phyloP scores from a whole-genome alignment of 192 early-diverging fungal species.

The Cetraspora pellucida region DNA sequence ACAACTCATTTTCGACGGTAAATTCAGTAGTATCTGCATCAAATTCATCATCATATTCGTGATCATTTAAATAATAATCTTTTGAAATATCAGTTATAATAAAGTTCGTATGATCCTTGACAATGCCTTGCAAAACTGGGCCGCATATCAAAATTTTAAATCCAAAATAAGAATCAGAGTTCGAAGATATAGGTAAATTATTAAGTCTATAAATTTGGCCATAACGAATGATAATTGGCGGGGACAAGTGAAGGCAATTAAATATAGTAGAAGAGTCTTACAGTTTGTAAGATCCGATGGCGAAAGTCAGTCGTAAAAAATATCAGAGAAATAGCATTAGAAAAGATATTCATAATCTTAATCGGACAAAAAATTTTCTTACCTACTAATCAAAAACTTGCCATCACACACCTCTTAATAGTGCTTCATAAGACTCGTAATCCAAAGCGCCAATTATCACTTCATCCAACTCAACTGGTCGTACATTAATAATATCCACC shows the following conservation, averaged over 20 bases:
- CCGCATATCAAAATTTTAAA: conserved; percentile 61
- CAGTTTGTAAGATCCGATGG: not conserved
- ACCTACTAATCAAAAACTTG: not conserved
- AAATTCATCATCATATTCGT: conserved; percentile 39
- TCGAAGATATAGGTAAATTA: conserved; percentile 27
- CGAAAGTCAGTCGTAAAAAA: not conserved
- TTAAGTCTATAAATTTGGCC: conserved; percentile 41
- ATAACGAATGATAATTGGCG: conserved; percentile 36
- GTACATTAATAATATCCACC: conserved; percentile 41
- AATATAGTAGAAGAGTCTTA: no score
- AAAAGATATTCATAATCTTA: conserved; percentile 13
- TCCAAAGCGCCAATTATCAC: conserved; percentile 63
- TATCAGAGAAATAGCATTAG: conserved; percentile 8
- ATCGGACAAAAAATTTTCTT: conserved; percentile 34
- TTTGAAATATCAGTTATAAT: conserved; percentile 56
- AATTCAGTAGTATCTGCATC: conserved; percentile 41
- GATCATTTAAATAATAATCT: conserved; percentile 6
- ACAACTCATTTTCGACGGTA: conserved; percentile 34
- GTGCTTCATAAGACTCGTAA: conserved; percentile 52
- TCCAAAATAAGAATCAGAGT: not conserved
- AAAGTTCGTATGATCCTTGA: conserved; percentile 55
- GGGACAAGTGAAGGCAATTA: no score
- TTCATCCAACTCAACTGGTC: conserved; percentile 62
- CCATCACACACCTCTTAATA: conserved; percentile 41
- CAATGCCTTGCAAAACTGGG: conserved; percentile 68